phyloP scores from a whole-genome alignment of 176 grass and related monocot species.

The Musa itinerans region DNA sequence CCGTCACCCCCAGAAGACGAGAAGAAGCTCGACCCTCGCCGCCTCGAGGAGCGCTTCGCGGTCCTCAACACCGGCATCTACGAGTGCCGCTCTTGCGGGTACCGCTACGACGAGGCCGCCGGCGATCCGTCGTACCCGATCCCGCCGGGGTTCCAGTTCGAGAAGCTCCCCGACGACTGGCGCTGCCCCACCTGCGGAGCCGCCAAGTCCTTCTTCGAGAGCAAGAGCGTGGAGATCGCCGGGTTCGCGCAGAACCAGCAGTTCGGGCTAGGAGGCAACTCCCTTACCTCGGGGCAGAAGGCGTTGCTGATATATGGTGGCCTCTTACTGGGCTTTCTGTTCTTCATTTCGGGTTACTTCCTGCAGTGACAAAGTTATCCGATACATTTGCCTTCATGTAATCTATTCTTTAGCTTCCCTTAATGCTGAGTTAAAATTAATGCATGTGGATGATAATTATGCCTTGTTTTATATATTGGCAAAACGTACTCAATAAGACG shows the following conservation, averaged over 20 bases:
- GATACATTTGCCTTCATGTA: no score
- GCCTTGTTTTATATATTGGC: no score
- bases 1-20: neutral
- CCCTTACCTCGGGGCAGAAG: slow-evolving; percentile 71
- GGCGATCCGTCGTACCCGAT: slow-evolving; percentile 76
- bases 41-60: slow-evolving; percentile 77
- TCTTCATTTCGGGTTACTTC: slow-evolving; percentile 89
- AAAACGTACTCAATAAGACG: no score
- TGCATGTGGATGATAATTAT: no score
- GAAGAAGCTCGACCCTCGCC: slow-evolving; percentile 46
- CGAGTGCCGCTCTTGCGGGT: slow-evolving; percentile 90
- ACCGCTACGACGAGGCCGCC: slow-evolving; percentile 65
- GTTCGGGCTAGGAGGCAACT: slow-evolving; percentile 81
- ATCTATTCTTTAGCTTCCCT: no score
- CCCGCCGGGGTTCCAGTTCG: slow-evolving; percentile 63
- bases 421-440: no score
- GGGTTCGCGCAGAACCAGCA: slow-evolving; percentile 96
- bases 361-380: slow-evolving; percentile 37
- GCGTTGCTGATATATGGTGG: slow-evolving; percentile 68
- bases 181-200: slow-evolving; percentile 83
- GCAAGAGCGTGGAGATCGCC: slow-evolving; percentile 87
- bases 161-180: slow-evolving; percentile 78
- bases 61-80: slow-evolving; percentile 82
- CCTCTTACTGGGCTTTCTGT: slow-evolving; percentile 52
- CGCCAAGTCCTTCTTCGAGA: slow-evolving; percentile 75